Evolutionary conservation across 192 early-diverging fungal species (phyloP).

Genomic region (Cetraspora pellucida): DNA sequence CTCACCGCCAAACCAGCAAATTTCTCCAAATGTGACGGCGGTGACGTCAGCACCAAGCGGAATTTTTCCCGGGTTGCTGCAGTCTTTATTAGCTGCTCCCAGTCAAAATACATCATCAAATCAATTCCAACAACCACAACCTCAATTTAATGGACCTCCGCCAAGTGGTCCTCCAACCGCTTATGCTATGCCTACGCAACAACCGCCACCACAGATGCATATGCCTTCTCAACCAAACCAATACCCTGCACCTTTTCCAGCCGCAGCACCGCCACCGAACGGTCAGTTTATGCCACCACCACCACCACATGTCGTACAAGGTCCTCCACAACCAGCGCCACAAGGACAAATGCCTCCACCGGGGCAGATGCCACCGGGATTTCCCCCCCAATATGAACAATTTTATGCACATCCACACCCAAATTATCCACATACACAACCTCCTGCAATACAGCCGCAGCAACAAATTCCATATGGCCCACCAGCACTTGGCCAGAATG

Average conservation of each 20-base stretch:
- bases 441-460: background rate
- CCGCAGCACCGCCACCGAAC: background rate
- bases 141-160: background rate
- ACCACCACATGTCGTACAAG: background rate
- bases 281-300: background rate
- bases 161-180: background rate
- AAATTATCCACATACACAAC: background rate
- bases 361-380: background rate
- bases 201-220: background rate
- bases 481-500: background rate
- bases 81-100: background rate
- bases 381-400: background rate
- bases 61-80: slow-evolving; percentile 1
- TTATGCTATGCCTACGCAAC: background rate
- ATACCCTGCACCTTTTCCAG: background rate
- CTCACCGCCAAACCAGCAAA: background rate
- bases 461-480: background rate
- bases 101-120: background rate
- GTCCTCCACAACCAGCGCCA: background rate
- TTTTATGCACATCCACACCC: background rate
- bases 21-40: background rate
- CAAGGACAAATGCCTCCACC: background rate
- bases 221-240: background rate
- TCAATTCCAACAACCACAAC: background rate
- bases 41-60: background rate